A percentile compares a stretch with the other conserved stretches of the same genome.
These are phyloP conservation scores for Podospora australis DNA, from an alignment of 495 filamentous ascomycete species.

Conservation along the genomic window DNA sequence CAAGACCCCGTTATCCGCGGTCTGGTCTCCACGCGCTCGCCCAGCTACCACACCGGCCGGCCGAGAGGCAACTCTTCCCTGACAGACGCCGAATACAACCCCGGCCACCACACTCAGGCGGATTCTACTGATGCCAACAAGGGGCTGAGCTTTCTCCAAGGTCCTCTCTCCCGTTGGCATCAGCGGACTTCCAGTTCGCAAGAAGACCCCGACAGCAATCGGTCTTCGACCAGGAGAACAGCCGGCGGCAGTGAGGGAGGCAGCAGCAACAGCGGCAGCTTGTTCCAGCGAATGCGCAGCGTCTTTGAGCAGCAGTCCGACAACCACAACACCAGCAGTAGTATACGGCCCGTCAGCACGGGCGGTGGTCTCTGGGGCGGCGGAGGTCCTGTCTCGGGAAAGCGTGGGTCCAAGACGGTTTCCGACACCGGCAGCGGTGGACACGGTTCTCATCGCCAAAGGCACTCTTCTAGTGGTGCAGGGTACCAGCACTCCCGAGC, in stretches of 20 bases:
- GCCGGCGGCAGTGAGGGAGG: neutral
- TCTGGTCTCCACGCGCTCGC: neutral
- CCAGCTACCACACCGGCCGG: constrained; percentile 7
- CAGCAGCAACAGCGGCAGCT: constrained; percentile 1
- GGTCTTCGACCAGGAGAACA: too few relatives aligned
- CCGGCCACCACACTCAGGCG: neutral
- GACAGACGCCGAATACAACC: constrained; percentile 12
- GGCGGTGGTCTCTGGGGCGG: neutral
- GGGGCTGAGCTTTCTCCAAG: too few relatives aligned
- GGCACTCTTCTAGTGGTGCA: too few relatives aligned
- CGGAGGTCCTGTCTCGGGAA: neutral
- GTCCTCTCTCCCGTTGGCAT: too few relatives aligned
- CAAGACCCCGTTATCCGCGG: constrained; percentile 13
- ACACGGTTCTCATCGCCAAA: too few relatives aligned
- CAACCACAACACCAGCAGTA: neutral
- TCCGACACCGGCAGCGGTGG: too few relatives aligned
- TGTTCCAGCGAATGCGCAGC: constrained; percentile 31
- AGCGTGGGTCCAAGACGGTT: too few relatives aligned
- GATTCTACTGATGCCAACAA: too few relatives aligned
- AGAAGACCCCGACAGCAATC: neutral
- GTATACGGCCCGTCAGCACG: too few relatives aligned
- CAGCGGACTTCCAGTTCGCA: too few relatives aligned
- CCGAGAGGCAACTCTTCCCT: constrained; percentile 4
- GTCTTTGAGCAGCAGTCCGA: constrained; percentile 24
- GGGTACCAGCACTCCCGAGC: too few relatives aligned